phyloP scores from a whole-genome alignment of 2,329 filamentous ascomycete species.

The Pseudocercospora ulei region DNA sequence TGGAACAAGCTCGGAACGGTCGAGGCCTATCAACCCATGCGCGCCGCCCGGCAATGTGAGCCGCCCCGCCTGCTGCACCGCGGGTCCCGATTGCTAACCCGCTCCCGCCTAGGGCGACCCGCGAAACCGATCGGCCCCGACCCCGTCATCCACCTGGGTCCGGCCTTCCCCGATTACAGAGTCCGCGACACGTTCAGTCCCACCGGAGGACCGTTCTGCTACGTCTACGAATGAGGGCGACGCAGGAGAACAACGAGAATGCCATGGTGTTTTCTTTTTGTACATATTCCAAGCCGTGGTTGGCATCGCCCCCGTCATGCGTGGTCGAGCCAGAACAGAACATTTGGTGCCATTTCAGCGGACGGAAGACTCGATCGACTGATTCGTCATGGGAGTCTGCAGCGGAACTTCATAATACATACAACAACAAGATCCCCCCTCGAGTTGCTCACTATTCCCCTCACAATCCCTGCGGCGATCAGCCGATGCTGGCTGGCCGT shows the following conservation, averaged over 20 bases:
- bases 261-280: conserved; percentile 6
- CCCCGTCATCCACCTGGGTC: conserved; percentile 1
- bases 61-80: neutral
- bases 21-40: conserved; percentile 4
- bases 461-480: no score
- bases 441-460: no score
- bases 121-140: conserved; percentile 5
- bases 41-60: conserved; percentile 5
- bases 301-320: neutral
- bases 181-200: conserved; percentile 8
- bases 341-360: no score
- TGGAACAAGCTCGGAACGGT: conserved; percentile 1
- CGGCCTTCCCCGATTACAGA: conserved; percentile 1
- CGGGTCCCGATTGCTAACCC: no score
- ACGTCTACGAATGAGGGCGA: conserved; percentile 7
- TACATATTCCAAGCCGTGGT: conserved; percentile 2
- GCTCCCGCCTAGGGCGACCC: conserved; percentile 1
- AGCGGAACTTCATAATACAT: no score
- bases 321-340: no score
- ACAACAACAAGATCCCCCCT: no score
- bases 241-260: no score
- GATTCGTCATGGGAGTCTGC: no score
- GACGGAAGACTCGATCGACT: no score
- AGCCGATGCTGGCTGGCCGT: no score
- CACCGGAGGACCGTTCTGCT: conserved; percentile 9